Evolutionary conservation across 805 yeast genomes (phyloP), one percentile per base, ranked within the genome.

Genomic region (Tetrapisispora iriomotensis): DNA sequence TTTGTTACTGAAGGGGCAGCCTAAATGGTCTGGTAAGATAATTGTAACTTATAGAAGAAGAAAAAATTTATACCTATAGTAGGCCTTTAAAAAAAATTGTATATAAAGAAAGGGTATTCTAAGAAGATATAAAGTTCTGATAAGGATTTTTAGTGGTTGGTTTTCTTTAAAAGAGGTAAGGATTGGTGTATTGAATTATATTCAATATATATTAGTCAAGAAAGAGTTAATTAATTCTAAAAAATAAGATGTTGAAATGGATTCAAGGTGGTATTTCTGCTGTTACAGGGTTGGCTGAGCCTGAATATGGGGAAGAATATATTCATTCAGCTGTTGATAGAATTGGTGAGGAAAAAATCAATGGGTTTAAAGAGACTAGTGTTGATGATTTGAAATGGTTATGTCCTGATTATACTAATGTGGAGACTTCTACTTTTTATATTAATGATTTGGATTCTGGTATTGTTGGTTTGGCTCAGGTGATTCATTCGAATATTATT

Each of bases 221-320:
- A n/a, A n/a, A n/a, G n/a, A n/a, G n/a, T 23, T 19, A 27, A 27
- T 8, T 10, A 27, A 27, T 17, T 15, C 3, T 4, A 12, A 6
- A 33, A 3, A 6, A 13, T 9, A 24, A 4, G 2, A 80, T 81
- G 88, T 65, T 81, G 38, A 80, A 77, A 74, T 82, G 87, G 87
- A 82, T 82, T 43, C 88, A 82, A 67, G 80, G 86, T 45, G 74
- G 87, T 49, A 70, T 83, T 39, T 84, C 96, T n/a, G 92, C 94
- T 6, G 92, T 87, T 34, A 90, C 96, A 6, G 98, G 98, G 40
- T 76, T 94, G 10, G 96, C 95, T 2, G 98, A 92, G 62, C 98
- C 98, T 20, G 95, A 82, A 57, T 92, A 92, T 54, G 98, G 98
- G 38, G 73, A 81, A 29, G 95, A 82, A 37, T 94, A 94, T 29